Conservation (phyloP, 805 yeast species). For the Myxozyma vanderwaltii region DNA sequence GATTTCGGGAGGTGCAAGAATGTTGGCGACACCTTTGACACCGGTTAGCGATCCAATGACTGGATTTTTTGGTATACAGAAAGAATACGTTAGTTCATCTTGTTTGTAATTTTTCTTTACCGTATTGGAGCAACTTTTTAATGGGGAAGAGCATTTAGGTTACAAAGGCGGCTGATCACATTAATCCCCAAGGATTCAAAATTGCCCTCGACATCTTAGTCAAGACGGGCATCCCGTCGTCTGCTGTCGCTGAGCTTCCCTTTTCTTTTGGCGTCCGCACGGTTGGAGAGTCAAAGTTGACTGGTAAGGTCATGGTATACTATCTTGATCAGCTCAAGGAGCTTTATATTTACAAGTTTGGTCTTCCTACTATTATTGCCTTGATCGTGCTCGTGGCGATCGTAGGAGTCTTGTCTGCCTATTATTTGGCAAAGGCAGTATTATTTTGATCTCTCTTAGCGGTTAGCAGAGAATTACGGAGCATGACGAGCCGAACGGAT, state of each 20-base stretch:
- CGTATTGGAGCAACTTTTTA: not conserved
- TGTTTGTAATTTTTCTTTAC: not conserved
- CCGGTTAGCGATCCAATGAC: slow-evolving; percentile 58
- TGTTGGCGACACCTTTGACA: slow-evolving; percentile 53
- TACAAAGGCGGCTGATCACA: slow-evolving; percentile 41
- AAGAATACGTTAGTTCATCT: slow-evolving; percentile 44
- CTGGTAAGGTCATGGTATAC: slow-evolving; percentile 53
- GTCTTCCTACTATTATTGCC: slow-evolving; percentile 45
- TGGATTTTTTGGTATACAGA: slow-evolving; percentile 56
- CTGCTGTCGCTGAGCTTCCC: slow-evolving; percentile 51
- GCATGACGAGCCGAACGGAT: not conserved
- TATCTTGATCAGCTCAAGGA: slow-evolving; percentile 52
- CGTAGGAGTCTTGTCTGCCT: not conserved
- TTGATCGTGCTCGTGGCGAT: slow-evolving; percentile 26
- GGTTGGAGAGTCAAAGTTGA: slow-evolving; percentile 55
- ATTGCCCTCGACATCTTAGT: slow-evolving; percentile 54
- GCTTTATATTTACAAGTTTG: slow-evolving; percentile 51
- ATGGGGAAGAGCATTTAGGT: slow-evolving; percentile 10
- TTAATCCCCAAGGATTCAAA: slow-evolving; percentile 53
- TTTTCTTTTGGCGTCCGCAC: slow-evolving; percentile 57
- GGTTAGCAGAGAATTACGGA: not conserved
- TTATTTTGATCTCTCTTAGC: not conserved
- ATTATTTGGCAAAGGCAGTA: not conserved
- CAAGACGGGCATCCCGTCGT: slow-evolving; percentile 47
- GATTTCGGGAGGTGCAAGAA: slow-evolving; percentile 53